phyloP scores from a whole-genome alignment of 129 eudicot genomes.

The Flaveria linearis region DNA sequence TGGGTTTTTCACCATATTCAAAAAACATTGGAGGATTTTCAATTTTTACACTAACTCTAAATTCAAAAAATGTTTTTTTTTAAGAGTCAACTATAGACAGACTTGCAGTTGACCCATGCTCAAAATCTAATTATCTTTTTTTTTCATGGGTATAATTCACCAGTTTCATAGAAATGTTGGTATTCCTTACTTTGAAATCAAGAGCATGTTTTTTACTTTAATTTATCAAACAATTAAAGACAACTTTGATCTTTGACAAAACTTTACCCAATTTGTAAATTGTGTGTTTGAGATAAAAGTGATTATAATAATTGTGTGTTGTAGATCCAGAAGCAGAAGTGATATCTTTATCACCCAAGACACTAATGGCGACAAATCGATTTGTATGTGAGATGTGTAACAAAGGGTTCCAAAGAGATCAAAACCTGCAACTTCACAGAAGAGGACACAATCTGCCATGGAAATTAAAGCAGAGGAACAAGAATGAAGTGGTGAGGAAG shows the following conservation, averaged over 20 bases:
- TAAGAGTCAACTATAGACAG: neutral
- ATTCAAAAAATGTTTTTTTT: neutral
- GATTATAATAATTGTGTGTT: too few species aligned
- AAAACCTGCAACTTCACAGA: slow-evolving; percentile 74
- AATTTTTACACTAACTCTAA: neutral
- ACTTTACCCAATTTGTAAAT: neutral
- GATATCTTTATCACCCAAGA: slow-evolving; percentile 66
- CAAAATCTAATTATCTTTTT: neutral
- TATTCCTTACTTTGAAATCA: neutral
- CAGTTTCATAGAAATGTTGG: neutral
- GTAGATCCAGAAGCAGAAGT: slow-evolving; percentile 79
- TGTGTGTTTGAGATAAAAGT: neutral
- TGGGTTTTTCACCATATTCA: neutral
- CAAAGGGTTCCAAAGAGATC: slow-evolving; percentile 88
- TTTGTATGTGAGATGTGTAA: slow-evolving; percentile 74
- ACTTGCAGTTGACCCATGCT: slow-evolving; percentile 17
- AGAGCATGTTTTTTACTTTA: neutral
- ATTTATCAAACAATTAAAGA: too few species aligned
- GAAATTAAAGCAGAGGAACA: slow-evolving; percentile 72
- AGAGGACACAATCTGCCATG: slow-evolving; percentile 90
- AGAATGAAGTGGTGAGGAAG: slow-evolving; percentile 56
- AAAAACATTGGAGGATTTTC: neutral
- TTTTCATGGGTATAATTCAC: slow-evolving; percentile 6
- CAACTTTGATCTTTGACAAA: neutral
- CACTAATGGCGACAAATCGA: slow-evolving; percentile 68